Percentiles rank a stretch among this genome's conserved stretches.
Conservation (phyloP, 108 stramenopile genomes). For the Parietichytrium sp. region DNA sequence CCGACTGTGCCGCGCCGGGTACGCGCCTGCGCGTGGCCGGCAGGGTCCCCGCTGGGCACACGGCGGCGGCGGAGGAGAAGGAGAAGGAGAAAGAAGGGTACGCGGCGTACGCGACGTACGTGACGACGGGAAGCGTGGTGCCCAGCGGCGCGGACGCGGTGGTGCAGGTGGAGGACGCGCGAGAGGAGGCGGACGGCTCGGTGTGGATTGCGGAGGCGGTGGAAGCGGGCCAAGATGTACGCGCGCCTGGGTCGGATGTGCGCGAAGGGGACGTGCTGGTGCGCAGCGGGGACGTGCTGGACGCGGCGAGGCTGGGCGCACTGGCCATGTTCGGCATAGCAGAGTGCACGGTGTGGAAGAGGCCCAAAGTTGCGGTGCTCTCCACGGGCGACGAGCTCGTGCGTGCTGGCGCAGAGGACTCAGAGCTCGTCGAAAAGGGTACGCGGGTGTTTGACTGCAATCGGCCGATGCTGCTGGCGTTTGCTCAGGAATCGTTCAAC, state of each 20-base stretch:
- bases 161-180: conserved; percentile 48
- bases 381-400: conserved; percentile 46
- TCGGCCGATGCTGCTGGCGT: conserved; percentile 72
- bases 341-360: not conserved
- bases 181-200: not conserved
- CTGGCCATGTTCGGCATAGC: conserved; percentile 73
- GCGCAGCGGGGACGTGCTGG: conserved; percentile 5
- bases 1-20: conserved; percentile 37
- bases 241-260: conserved; percentile 51
- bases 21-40: not conserved
- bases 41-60: not conserved
- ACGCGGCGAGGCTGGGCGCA: conserved; percentile 54
- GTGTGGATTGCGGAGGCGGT: not conserved
- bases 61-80: not conserved
- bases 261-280: conserved; percentile 40
- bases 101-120: conserved; percentile 42
- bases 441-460: conserved; percentile 75
- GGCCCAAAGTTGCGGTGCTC: not conserved
- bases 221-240: conserved; percentile 43
- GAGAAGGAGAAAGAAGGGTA: not conserved
- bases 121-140: conserved; percentile 60
- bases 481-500: conserved; percentile 42
- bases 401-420: conserved; percentile 38
- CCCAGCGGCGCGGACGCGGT: conserved; percentile 59
- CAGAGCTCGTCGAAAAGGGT: too few species aligned